Conservation (phyloP, 1,139 yeast genomes). For the Blastobotrys ciferrii region DNA sequence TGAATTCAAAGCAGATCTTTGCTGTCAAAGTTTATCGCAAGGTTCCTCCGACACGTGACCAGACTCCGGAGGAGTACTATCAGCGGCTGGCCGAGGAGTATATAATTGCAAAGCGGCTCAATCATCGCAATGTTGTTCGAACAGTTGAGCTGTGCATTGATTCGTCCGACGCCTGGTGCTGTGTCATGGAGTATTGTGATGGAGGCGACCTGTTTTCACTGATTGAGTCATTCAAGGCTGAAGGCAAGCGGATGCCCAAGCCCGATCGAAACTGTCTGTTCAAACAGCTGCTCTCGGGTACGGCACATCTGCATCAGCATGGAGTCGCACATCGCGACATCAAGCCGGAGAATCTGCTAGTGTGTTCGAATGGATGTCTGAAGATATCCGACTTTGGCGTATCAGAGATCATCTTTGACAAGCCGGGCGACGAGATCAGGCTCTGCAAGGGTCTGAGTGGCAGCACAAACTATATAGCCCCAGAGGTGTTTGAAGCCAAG, state of each 20-base stretch:
- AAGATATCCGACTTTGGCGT: conserved; percentile 76
- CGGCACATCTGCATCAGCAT: conserved; percentile 65
- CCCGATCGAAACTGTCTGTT: conserved; percentile 59
- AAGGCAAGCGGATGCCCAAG: conserved; percentile 29
- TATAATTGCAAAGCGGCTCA: conserved; percentile 66
- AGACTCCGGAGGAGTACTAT: conserved; percentile 57
- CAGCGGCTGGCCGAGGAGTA: conserved; percentile 75
- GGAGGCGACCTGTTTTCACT: conserved; percentile 70
- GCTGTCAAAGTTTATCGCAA: conserved; percentile 74
- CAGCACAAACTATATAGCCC: conserved; percentile 84
- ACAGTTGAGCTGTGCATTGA: conserved; percentile 55
- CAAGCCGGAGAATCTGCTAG: conserved; percentile 66
- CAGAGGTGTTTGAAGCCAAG: conserved; percentile 58
- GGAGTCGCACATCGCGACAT: conserved; percentile 74
- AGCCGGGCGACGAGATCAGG: conserved; percentile 12
- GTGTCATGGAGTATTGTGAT: conserved; percentile 75
- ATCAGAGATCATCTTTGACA: conserved; percentile 53
- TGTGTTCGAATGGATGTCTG: conserved; percentile 66
- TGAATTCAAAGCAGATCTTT: conserved; percentile 41
- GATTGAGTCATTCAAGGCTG: conserved; percentile 41
- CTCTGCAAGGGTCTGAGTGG: conserved; percentile 44
- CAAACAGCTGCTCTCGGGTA: conserved; percentile 70
- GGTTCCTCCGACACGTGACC: conserved; percentile 29
- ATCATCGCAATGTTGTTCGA: conserved; percentile 66
- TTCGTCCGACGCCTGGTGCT: conserved; percentile 46